Evolutionary conservation across 2,329 filamentous ascomycete species (phyloP), one percentile per base, ranked within the genome.

Genomic region (Dactylellina parvicollis): DNA sequence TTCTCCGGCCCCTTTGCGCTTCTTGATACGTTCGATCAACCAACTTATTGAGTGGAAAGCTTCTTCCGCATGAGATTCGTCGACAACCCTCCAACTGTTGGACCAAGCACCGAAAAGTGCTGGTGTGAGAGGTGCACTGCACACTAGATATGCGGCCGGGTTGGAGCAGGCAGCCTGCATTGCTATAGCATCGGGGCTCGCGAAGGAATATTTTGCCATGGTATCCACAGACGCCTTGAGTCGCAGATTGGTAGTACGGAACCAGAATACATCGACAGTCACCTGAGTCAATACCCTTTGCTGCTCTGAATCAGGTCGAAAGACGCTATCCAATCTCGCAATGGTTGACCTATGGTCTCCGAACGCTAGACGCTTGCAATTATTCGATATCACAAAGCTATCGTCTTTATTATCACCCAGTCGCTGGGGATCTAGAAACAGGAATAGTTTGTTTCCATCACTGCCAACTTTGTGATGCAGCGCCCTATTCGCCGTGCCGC

Each of bases 341-440:
- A 87, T 75, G 2, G 81, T 79, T 1, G 80, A 76, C 32, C 87
- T 82, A 4, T 80, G 69, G 46, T 85, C 82, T 16, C 83, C 83
- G 36, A 83, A 83, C 12, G 82, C 79, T 4, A 85, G 79, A 3
- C 83, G 80, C 7, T 80, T 78, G 64, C 83, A 83, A 49, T 85
- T 82, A 4, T 81, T 75, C 1, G 86, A 83, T 76, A 90, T 87
- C 0, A 89, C 84, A 75, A 88, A 88, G 1, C 78, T 78, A 76
- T 89, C 87, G 3, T 83, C 64, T 0, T 80, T 77, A 0, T 82
- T 78, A 26, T 83, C 78, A 0, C 83, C 83, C 34, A 84, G 81
- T 14, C 83, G 82, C 3, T 82, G 80, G 0, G 86, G 85, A 60
- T 90, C 86, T 2, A 87, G 79, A 76, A 88, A 89, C 1, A 90